A percentile compares a stretch with the other conserved stretches of the same genome.
Evolutionary conservation across 2,329 filamentous ascomycete species (phyloP).

Genomic region (Colletotrichum eleusines): DNA sequence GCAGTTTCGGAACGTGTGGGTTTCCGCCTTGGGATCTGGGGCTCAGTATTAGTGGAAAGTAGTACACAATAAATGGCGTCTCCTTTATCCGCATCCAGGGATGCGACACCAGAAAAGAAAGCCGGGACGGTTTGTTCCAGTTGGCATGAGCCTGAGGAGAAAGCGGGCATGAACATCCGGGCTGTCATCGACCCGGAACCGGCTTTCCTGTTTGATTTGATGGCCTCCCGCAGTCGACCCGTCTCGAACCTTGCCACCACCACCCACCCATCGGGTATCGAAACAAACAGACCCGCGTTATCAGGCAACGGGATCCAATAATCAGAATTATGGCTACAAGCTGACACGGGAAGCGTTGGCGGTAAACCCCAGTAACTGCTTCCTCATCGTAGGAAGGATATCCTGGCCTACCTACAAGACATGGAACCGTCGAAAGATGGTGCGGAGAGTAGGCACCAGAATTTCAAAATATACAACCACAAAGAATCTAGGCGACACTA

Average conservation of each 20-base stretch:
- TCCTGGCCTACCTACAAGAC: neutral
- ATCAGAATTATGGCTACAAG: neutral
- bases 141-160: neutral
- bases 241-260: neutral
- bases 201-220: neutral
- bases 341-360: neutral
- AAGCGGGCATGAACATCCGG: neutral
- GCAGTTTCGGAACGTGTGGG: neutral
- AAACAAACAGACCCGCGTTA: neutral
- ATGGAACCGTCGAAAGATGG: neutral
- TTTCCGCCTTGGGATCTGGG: too few species aligned
- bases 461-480: constrained; percentile 1
- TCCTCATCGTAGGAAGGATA: neutral
- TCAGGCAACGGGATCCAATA: neutral
- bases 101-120: neutral
- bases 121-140: neutral
- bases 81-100: neutral
- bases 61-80: too few species aligned
- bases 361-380: neutral
- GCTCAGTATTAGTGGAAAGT: neutral
- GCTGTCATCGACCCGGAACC: too few species aligned
- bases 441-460: neutral
- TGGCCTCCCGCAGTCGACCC: neutral
- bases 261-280: neutral
- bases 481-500: neutral